Conservation (phyloP, 2,329 filamentous ascomycete genomes). For the Phialophora tarda region DNA sequence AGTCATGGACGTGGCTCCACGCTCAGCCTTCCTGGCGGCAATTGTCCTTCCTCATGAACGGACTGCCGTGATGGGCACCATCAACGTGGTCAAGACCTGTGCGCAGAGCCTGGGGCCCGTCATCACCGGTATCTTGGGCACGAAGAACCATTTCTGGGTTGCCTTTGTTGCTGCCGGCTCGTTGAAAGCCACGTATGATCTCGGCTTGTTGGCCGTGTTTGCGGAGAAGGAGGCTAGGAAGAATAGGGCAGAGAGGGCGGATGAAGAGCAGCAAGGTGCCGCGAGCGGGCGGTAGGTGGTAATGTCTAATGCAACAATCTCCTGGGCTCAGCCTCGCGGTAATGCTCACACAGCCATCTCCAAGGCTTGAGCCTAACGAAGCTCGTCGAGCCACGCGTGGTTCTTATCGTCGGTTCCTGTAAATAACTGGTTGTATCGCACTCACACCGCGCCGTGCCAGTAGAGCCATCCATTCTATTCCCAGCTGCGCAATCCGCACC, state of each 20-base stretch:
- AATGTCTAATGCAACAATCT: not conserved
- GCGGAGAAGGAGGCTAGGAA: slow-evolving; percentile 31
- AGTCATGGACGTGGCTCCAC: slow-evolving; percentile 71
- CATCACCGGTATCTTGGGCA: slow-evolving; percentile 62
- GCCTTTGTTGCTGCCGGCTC: slow-evolving; percentile 64
- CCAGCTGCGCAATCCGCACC: no score
- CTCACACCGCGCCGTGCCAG: no score
- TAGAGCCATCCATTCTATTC: no score
- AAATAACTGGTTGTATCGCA: no score
- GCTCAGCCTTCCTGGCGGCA: slow-evolving; percentile 69
- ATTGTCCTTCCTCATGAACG: slow-evolving; percentile 68
- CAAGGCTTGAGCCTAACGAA: no score
- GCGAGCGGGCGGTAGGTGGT: not conserved
- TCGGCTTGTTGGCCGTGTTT: slow-evolving; percentile 56
- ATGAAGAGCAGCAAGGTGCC: slow-evolving; percentile 18
- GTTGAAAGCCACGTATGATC: slow-evolving; percentile 61
- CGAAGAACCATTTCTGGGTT: slow-evolving; percentile 63
- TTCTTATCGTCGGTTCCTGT: no score
- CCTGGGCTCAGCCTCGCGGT: not conserved
- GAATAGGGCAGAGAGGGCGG: slow-evolving; percentile 4
- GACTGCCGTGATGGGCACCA: slow-evolving; percentile 72
- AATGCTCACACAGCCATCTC: not conserved
- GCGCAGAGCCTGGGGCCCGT: slow-evolving; percentile 61
- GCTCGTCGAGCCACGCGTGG: no score
- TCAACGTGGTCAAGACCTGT: slow-evolving; percentile 64